phyloP scores from a whole-genome alignment of 768 basidiomycete species.

The Pisolithus albus region DNA sequence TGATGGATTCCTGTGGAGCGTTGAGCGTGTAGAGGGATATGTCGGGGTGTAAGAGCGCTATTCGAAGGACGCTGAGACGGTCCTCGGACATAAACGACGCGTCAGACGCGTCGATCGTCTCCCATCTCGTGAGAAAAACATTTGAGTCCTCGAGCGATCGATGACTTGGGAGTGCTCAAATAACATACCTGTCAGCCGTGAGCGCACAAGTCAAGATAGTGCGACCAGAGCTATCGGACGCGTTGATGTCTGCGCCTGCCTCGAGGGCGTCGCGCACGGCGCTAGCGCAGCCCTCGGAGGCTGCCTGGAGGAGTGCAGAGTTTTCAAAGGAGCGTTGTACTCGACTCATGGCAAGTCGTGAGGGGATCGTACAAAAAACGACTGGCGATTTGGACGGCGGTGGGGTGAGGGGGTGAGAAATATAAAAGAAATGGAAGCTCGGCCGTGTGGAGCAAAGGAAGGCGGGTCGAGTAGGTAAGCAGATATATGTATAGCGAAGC shows the following conservation, averaged over 20 bases:
- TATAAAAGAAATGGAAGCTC: slow-evolving; percentile 13
- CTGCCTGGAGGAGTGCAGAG: slow-evolving; percentile 45
- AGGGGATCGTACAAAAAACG: slow-evolving; percentile 28
- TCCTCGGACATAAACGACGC: slow-evolving; percentile 56
- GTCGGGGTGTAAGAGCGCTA: slow-evolving; percentile 47
- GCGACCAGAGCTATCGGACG: slow-evolving; percentile 51
- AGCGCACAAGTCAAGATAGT: slow-evolving; percentile 63
- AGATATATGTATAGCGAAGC: too few species aligned
- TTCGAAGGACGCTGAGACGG: slow-evolving; percentile 52
- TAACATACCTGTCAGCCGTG: slow-evolving; percentile 58
- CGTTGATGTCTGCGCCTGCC: slow-evolving; percentile 63
- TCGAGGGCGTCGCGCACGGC: slow-evolving; percentile 48
- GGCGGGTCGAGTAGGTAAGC: background rate
- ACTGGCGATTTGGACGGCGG: slow-evolving; percentile 1
- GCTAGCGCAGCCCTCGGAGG: slow-evolving; percentile 48
- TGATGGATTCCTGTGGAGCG: slow-evolving; percentile 59
- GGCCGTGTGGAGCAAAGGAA: background rate
- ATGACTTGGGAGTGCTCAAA: slow-evolving; percentile 4
- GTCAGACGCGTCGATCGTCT: slow-evolving; percentile 61
- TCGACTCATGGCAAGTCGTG: slow-evolving; percentile 32
- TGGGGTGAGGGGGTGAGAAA: background rate
- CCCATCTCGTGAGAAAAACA: slow-evolving; percentile 49
- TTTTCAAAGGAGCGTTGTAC: slow-evolving; percentile 35
- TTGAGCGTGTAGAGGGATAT: slow-evolving; percentile 67
- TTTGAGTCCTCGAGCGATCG: background rate